Evolutionary conservation across 352 stramenopile species (phyloP).

Genomic region (Phytophthora parvispora): DNA sequence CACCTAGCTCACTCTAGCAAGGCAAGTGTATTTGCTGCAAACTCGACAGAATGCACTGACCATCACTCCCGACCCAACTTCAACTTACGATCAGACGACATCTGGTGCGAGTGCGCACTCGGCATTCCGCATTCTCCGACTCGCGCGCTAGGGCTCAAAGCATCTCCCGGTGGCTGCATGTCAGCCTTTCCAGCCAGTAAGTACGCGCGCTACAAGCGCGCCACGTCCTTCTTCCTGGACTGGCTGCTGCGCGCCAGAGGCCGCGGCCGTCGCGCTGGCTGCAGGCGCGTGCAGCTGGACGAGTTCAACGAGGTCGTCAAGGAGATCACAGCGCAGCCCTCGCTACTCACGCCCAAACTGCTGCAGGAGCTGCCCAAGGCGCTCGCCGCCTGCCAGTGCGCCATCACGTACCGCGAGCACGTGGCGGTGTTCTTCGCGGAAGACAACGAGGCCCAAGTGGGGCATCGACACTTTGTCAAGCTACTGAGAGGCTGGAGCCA

Average conservation of each 20-base stretch:
- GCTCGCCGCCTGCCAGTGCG: slow-evolving; percentile 12
- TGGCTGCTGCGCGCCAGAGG: not conserved
- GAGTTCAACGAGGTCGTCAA: not conserved
- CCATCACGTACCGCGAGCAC: slow-evolving; percentile 22
- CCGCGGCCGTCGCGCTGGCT: too few species aligned
- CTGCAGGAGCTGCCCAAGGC: slow-evolving; percentile 14
- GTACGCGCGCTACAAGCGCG: not conserved
- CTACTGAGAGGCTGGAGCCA: not conserved
- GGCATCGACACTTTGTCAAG: slow-evolving; percentile 8
- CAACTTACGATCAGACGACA: not conserved
- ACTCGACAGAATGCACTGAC: too few species aligned
- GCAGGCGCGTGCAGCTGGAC: not conserved
- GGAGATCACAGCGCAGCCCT: not conserved
- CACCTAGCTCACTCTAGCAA: not conserved
- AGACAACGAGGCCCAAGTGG: not conserved
- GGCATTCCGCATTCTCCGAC: not conserved
- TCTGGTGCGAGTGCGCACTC: not conserved
- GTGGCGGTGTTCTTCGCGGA: slow-evolving; percentile 12
- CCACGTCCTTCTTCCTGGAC: not conserved
- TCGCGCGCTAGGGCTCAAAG: not conserved
- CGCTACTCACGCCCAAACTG: slow-evolving; percentile 3
- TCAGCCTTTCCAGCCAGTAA: not conserved
- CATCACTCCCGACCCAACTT: not conserved
- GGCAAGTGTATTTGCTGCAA: too few species aligned
- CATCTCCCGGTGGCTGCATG: not conserved